These are phyloP conservation scores for Amorphotheca resinae DNA, from an alignment of 495 filamentous ascomycete genomes.

Conservation along the genomic window DNA sequence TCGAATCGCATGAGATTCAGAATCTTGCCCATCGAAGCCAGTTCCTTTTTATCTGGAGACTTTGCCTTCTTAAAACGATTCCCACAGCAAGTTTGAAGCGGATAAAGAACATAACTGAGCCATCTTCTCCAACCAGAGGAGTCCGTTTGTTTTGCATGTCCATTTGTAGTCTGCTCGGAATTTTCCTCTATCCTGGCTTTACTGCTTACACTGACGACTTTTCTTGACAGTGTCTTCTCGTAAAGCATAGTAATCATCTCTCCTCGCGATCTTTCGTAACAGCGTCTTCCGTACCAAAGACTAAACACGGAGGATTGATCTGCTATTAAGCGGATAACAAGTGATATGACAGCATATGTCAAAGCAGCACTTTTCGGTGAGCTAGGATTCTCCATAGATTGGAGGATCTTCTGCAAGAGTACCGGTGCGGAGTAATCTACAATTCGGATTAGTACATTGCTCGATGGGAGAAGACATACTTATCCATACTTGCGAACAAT, in stretches of 20 bases:
- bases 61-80: conserved; percentile 15
- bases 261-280: conserved; percentile 67
- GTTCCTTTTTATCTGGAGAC: conserved; percentile 29
- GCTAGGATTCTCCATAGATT: conserved; percentile 45
- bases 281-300: conserved; percentile 62
- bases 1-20: conserved; percentile 67
- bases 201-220: conserved; percentile 46
- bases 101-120: conserved; percentile 5
- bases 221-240: conserved; percentile 67
- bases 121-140: neutral
- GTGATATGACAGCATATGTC: conserved; percentile 50
- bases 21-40: conserved; percentile 72
- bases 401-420: conserved; percentile 58
- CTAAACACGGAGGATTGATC: conserved; percentile 55
- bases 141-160: conserved; percentile 10
- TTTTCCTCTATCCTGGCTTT: conserved; percentile 15
- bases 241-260: conserved; percentile 85
- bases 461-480: conserved; percentile 3
- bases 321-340: conserved; percentile 46
- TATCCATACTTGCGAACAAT: conserved; percentile 35
- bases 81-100: conserved; percentile 7
- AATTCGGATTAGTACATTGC: conserved; percentile 18
- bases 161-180: conserved; percentile 21
- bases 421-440: conserved; percentile 45
- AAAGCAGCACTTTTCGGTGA: conserved; percentile 42